Conservation (phyloP, 176 grass and related monocot genomes). For the Bonia amplexicaulis region DNA sequence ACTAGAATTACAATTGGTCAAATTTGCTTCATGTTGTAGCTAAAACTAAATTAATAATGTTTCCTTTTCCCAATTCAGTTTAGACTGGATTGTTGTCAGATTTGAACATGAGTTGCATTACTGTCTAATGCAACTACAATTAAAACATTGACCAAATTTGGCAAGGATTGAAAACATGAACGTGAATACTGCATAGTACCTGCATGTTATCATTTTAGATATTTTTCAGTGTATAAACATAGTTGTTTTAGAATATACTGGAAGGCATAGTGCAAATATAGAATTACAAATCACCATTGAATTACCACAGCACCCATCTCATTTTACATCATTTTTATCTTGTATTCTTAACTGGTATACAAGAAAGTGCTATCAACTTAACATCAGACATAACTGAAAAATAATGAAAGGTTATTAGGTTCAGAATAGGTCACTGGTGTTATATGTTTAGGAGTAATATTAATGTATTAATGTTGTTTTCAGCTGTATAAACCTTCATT, state of each 20-base stretch:
- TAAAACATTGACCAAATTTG: neutral
- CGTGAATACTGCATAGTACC: neutral
- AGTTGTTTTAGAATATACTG: neutral
- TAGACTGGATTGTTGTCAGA: neutral
- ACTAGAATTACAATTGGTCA: neutral
- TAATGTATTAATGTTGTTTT: neutral
- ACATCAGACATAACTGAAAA: neutral
- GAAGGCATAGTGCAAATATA: neutral
- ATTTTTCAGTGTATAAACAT: neutral
- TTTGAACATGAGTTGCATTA: neutral
- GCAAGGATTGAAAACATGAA: neutral
- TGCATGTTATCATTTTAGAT: neutral
- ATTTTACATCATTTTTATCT: neutral
- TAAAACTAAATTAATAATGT: neutral
- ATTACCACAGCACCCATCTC: neutral
- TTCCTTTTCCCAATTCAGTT: constrained; percentile 8
- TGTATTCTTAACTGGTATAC: neutral
- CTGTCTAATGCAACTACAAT: neutral
- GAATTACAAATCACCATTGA: neutral
- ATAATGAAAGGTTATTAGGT: neutral
- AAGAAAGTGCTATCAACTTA: neutral
- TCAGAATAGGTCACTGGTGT: neutral
- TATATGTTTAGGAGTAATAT: neutral
- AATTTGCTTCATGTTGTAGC: neutral
- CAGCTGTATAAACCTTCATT: neutral